Base-by-base conservation (phyloP, 108 stramenopile species). In the Nitzschia sp. region DNA sequence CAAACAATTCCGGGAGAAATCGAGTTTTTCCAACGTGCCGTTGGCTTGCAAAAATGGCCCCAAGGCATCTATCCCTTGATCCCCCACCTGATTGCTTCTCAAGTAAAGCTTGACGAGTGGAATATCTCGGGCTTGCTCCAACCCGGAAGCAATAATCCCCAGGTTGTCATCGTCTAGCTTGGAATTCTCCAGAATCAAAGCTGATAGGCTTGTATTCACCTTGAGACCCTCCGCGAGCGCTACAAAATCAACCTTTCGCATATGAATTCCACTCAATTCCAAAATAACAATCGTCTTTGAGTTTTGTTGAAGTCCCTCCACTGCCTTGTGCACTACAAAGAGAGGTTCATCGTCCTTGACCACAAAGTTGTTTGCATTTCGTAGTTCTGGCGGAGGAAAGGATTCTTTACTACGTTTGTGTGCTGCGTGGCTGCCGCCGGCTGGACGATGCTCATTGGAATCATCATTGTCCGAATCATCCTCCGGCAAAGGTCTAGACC, bases 1-100 rank as follows among this genome's bases (percentile, higher is more conserved):
- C 22, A 77, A 44, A 15, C 46, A 26, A 48, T 81, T 81, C 15
- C 64, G 41, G 6, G 72, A 75, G 19, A 81, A 17, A 61, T 81
- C 68, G 19, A 81, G 53, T 19, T 45, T 69, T 46, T 74, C 64
- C 29, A 81, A 29, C 4, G 61, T 31, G 16, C 4, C 26, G 26
- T 48, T 64, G 19, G n/a, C 11, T 53, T 78, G 62, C 0, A 81
- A 64, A 44, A 59, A 77, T 3, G 33, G 36, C n/a, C 64, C 62
- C 17, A 81, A 33, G 8, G 57, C 53, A 26, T 71, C 34, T 9
- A 66, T 29, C 2, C 77, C 80, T 1, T 63, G 45, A 53, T 78
- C 56, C 13, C 77, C 69, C 50, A 81, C 73, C 5, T 74, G 30
- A 50, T 78, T 78, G 29, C 55, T 53, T 36, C 44, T 16, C 17